Conservation (phyloP, 169 alveolate genomes). For the Babesia ovis region DNA sequence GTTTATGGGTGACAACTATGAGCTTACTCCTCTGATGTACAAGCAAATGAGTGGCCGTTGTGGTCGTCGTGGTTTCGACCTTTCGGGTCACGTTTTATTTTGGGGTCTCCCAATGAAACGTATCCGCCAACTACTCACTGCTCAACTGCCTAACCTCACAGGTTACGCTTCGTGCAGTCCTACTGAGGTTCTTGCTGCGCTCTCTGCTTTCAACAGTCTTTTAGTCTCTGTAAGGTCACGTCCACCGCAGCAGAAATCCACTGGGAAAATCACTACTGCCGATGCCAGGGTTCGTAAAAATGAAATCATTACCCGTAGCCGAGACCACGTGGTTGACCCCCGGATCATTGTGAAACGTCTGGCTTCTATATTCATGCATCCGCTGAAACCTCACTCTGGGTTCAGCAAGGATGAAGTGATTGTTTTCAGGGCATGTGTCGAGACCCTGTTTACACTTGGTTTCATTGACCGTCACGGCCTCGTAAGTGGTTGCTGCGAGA, state of each 20-base stretch:
- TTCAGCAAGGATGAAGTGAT: conserved; percentile 25
- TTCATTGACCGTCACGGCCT: conserved; percentile 71
- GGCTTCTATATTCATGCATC: conserved; percentile 48
- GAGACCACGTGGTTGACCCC: conserved; percentile 42
- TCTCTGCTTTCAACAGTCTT: conserved; percentile 57
- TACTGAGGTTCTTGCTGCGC: conserved; percentile 34
- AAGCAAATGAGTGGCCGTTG: conserved; percentile 92
- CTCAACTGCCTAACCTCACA: conserved; percentile 78
- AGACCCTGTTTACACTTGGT: conserved; percentile 70
- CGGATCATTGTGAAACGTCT: conserved; percentile 43
- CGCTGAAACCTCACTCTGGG: conserved; percentile 26
- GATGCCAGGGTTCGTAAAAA: conserved; percentile 25
- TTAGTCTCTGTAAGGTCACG: conserved; percentile 9
- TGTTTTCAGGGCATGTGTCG: conserved; percentile 51
- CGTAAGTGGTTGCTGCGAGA: conserved; percentile 69
- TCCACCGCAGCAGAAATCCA: conserved; percentile 8
- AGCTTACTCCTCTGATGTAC: conserved; percentile 86
- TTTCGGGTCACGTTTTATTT: conserved; percentile 87
- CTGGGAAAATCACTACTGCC: conserved; percentile 18
- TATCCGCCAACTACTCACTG: conserved; percentile 74
- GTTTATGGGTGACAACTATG: conserved; percentile 83
- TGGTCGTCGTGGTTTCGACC: conserved; percentile 91
- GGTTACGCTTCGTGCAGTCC: conserved; percentile 65
- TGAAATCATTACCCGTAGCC: conserved; percentile 35
- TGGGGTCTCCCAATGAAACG: conserved; percentile 86